These are phyloP conservation scores for Jamesozyma hellenica DNA, from an alignment of 805 yeast species.

Conservation along the genomic window DNA sequence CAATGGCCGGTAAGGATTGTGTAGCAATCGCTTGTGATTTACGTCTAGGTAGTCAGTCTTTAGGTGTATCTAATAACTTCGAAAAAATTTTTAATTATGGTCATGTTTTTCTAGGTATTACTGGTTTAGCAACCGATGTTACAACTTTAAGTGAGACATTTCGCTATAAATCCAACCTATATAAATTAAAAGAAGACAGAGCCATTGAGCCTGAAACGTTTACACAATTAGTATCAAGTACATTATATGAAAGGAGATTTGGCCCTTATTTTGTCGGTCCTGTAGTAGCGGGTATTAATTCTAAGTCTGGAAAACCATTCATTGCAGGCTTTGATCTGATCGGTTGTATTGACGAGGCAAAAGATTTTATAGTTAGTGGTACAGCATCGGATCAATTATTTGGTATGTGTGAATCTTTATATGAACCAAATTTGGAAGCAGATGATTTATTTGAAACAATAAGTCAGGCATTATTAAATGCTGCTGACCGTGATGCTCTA, in stretches of 20 bases:
- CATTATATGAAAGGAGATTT: slow-evolving; percentile 81
- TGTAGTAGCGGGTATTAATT: slow-evolving; percentile 86
- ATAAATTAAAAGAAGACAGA: slow-evolving; percentile 85
- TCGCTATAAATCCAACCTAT: slow-evolving; percentile 76
- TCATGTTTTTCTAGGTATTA: slow-evolving; percentile 78
- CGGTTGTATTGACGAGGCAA: slow-evolving; percentile 91
- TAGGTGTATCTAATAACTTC: slow-evolving; percentile 85
- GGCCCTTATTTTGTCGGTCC: slow-evolving; percentile 98
- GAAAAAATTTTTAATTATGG: slow-evolving; percentile 86
- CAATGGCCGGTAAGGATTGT: slow-evolving; percentile 98
- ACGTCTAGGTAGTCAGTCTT: slow-evolving; percentile 85
- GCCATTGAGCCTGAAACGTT: slow-evolving; percentile 86
- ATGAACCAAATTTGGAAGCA: slow-evolving; percentile 87
- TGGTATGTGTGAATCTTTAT: slow-evolving; percentile 97
- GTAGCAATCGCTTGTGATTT: slow-evolving; percentile 95
- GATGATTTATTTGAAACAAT: slow-evolving; percentile 94
- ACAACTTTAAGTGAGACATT: slow-evolving; percentile 73
- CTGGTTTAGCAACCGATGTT: slow-evolving; percentile 94
- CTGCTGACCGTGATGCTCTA: slow-evolving; percentile 93
- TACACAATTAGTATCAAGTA: slow-evolving; percentile 83
- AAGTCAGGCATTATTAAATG: slow-evolving; percentile 85
- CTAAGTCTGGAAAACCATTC: slow-evolving; percentile 75
- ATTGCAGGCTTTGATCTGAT: slow-evolving; percentile 92
- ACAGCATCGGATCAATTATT: slow-evolving; percentile 94
- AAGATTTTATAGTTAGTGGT: slow-evolving; percentile 91